Evolutionary conservation across 192 early-diverging fungal species (phyloP).

Genomic region (Backusella westeae): DNA sequence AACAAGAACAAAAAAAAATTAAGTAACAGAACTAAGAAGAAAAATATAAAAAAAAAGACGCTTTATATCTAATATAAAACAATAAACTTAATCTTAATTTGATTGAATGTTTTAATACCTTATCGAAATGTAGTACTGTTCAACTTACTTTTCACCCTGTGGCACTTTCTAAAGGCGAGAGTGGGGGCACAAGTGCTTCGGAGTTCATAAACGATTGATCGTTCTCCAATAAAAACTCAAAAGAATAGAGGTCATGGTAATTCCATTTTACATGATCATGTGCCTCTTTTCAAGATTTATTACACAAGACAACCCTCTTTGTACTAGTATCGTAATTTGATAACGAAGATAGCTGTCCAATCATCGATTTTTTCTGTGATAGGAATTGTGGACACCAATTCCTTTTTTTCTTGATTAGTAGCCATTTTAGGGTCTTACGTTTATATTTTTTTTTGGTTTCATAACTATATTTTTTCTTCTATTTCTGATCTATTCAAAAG

Average conservation of each 20-base stretch:
- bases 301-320: conserved; percentile 1
- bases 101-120: not conserved
- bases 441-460: not conserved
- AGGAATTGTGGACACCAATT: not conserved
- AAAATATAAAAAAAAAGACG: not conserved
- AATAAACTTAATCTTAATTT: conserved; percentile 2
- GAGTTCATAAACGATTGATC: conserved; percentile 17
- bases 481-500: conserved; percentile 10
- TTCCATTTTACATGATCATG: conserved; percentile 37
- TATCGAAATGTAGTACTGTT: conserved; percentile 4
- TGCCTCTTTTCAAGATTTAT: conserved; percentile 41
- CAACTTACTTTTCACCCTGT: not conserved
- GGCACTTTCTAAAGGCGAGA: not conserved
- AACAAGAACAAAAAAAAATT: not conserved
- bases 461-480: not conserved
- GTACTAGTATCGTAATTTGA: not conserved
- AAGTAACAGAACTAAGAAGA: not conserved
- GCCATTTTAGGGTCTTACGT: not conserved
- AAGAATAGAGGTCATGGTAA: conserved; percentile 13
- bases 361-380: not conserved
- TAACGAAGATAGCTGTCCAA: not conserved
- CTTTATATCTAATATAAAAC: not conserved
- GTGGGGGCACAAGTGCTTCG: not conserved
- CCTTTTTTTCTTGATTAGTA: not conserved
- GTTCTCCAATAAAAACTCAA: conserved; percentile 35